Conservation (phyloP, 108 stramenopile species). For the Cyclotella sp. region DNA sequence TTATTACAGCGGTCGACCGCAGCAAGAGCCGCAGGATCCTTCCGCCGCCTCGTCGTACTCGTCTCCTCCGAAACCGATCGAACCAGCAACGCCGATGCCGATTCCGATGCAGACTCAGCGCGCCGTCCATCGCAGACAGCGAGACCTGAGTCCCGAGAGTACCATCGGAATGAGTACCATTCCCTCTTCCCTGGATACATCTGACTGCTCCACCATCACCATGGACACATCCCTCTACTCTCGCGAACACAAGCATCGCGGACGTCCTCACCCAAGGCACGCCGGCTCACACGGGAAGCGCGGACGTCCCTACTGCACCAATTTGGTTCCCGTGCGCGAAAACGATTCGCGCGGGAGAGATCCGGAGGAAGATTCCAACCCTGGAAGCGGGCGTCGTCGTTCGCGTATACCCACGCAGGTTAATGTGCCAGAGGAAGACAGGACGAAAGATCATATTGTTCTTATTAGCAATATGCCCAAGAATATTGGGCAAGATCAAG, state of each 20-base stretch:
- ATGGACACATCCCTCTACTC: slow-evolving; percentile 2
- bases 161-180: slow-evolving; percentile 15
- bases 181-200: not conserved
- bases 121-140: not conserved
- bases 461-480: slow-evolving; percentile 11
- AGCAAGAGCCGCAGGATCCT: slow-evolving; percentile 3
- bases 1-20: not conserved
- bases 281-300: too few relatives aligned
- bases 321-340: not conserved
- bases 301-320: not conserved
- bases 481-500: slow-evolving; percentile 9
- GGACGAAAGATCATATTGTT: slow-evolving; percentile 1
- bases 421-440: not conserved
- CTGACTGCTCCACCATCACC: slow-evolving; percentile 5
- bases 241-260: not conserved
- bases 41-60: not conserved
- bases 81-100: not conserved
- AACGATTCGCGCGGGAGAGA: slow-evolving; percentile 8
- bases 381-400: not conserved
- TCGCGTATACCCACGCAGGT: slow-evolving; percentile 4
- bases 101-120: not conserved
- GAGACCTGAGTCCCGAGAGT: slow-evolving; percentile 5
- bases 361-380: not conserved
- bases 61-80: not conserved
- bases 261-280: not conserved